Conservation (phyloP, 257 asterid genomes). For the Rubia yunnanensis region DNA sequence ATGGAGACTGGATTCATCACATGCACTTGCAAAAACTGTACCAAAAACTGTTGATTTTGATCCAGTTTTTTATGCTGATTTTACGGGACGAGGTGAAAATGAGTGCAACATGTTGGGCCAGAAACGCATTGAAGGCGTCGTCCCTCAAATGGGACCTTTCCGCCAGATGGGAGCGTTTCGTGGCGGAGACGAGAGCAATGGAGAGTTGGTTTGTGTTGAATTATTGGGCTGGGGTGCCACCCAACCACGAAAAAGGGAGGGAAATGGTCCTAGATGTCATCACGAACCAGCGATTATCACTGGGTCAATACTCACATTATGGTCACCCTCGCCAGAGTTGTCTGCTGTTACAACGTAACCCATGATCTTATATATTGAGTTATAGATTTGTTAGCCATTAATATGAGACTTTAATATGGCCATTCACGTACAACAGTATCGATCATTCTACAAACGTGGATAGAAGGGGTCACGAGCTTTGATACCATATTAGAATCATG, state of each 20-base stretch:
- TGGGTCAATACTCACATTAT: background rate
- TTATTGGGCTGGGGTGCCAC: background rate
- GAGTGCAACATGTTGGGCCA: slow-evolving; percentile 5
- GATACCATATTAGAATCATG: too few relatives aligned
- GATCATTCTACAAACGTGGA: too few relatives aligned
- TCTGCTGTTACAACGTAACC: too few relatives aligned
- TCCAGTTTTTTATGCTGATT: too few relatives aligned
- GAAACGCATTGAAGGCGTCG: slow-evolving; percentile 5
- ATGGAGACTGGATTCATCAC: slow-evolving; percentile 6
- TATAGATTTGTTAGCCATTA: background rate
- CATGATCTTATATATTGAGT: too few relatives aligned
- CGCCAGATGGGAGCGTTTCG: slow-evolving; percentile 10
- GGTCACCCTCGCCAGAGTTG: background rate
- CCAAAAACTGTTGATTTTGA: background rate
- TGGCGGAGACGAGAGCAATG: background rate
- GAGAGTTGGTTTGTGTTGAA: too few relatives aligned
- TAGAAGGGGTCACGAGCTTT: too few relatives aligned
- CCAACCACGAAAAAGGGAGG: background rate
- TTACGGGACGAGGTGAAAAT: background rate
- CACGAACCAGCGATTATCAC: background rate
- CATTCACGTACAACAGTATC: background rate
- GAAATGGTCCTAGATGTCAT: slow-evolving; percentile 6
- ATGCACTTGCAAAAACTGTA: slow-evolving; percentile 5
- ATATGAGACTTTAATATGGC: background rate
- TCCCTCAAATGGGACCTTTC: slow-evolving; percentile 16